Conservation (phyloP, 495 filamentous ascomycete species). For the Podospora australis region DNA sequence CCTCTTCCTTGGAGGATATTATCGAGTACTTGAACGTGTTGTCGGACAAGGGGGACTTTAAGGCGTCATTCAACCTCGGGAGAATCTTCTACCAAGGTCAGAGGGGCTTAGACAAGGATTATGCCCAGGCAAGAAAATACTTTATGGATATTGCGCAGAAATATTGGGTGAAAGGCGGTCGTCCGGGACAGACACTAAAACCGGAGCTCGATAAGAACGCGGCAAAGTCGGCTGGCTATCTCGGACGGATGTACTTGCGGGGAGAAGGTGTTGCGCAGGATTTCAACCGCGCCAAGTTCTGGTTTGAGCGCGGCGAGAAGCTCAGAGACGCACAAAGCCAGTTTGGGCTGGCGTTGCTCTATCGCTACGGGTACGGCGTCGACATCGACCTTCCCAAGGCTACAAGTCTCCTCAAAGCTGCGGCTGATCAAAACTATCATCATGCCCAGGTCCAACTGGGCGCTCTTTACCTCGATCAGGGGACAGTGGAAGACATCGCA, state of each 20-base stretch:
- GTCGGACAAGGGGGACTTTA: constrained; percentile 88
- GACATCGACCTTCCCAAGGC: constrained; percentile 66
- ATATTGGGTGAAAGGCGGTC: constrained; percentile 68
- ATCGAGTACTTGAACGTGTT: constrained; percentile 92
- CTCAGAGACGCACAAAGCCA: constrained; percentile 83
- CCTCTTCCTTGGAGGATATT: constrained; percentile 82
- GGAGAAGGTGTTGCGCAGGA: constrained; percentile 84
- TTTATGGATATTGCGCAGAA: constrained; percentile 75
- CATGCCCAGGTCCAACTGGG: constrained; percentile 80
- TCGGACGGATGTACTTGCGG: constrained; percentile 88
- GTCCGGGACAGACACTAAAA: constrained; percentile 38
- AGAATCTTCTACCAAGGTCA: constrained; percentile 88
- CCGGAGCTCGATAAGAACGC: constrained; percentile 70
- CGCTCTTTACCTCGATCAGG: constrained; percentile 84
- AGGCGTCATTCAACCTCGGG: constrained; percentile 83
- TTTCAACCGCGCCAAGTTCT: constrained; percentile 65
- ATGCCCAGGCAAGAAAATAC: constrained; percentile 68
- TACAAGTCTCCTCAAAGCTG: constrained; percentile 70
- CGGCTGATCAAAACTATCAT: constrained; percentile 78
- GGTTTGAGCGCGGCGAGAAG: constrained; percentile 78
- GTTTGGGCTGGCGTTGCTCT: constrained; percentile 79
- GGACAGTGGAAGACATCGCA: constrained; percentile 53
- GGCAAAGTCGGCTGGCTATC: constrained; percentile 81
- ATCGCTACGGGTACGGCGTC: constrained; percentile 78
- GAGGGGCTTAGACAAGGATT: constrained; percentile 63